Conservation (phyloP, 106 monocot species). For the Gastrodia elata region DNA sequence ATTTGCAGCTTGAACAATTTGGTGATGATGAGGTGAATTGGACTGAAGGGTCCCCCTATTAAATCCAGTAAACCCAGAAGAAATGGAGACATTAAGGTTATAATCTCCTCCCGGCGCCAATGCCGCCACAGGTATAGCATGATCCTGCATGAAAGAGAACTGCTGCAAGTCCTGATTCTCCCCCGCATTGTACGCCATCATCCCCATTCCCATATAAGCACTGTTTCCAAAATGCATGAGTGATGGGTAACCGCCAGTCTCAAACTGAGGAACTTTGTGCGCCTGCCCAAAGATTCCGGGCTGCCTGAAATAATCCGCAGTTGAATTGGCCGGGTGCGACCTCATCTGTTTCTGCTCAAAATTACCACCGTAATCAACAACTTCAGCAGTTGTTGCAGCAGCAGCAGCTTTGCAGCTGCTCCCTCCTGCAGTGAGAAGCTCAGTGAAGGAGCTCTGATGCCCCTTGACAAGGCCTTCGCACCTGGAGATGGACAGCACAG, state of each 20-base stretch:
- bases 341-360: constrained; percentile 27
- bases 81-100: constrained; percentile 79
- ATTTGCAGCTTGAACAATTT: constrained; percentile 51
- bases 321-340: constrained; percentile 20
- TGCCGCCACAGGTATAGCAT: constrained; percentile 46
- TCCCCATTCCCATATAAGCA: constrained; percentile 47
- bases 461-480: background rate
- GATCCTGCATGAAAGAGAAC: constrained; percentile 16
- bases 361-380: constrained; percentile 13
- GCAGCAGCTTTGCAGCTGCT: constrained; percentile 11
- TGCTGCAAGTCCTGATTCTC: constrained; percentile 43
- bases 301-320: constrained; percentile 61
- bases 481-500: constrained; percentile 9
- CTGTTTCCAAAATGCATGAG: constrained; percentile 37
- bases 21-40: constrained; percentile 70
- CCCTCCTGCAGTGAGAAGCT: background rate
- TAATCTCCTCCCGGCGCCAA: constrained; percentile 38
- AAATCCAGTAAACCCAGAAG: constrained; percentile 71
- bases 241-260: constrained; percentile 21
- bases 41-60: constrained; percentile 99
- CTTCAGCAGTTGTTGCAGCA: background rate
- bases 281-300: constrained; percentile 14
- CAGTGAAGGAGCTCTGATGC: constrained; percentile 10
- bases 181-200: constrained; percentile 26
- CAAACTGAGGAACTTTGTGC: background rate